Percentiles rank a stretch among this genome's conserved stretches.
Conservation (phyloP, 2,329 filamentous ascomycete genomes). For the Penicillium paneum region DNA sequence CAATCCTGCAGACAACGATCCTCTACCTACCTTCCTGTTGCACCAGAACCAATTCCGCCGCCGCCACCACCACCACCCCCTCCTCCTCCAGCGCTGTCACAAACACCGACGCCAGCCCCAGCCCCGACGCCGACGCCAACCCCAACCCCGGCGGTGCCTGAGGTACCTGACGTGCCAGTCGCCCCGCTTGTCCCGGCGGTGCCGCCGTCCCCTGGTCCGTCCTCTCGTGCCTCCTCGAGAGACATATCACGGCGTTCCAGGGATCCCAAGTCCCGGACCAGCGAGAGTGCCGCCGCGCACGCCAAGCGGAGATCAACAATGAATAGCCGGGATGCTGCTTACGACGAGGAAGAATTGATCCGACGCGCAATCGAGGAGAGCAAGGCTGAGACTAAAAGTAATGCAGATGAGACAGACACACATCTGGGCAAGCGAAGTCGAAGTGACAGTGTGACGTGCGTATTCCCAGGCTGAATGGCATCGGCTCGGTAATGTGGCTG, state of each 20-base stretch:
- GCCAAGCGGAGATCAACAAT: constrained; percentile 91
- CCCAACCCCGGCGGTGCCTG: background rate
- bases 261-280: constrained; percentile 48
- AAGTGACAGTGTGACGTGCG: constrained; percentile 93
- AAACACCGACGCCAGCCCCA: background rate
- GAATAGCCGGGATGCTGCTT: constrained; percentile 93
- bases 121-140: background rate
- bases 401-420: constrained; percentile 53
- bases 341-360: constrained; percentile 89
- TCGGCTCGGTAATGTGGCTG: constrained; percentile 23
- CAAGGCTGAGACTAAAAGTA: constrained; percentile 68
- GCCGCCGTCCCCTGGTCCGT: constrained; percentile 32
- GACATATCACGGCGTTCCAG: constrained; percentile 39
- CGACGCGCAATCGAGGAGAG: constrained; percentile 91
- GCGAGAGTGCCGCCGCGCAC: constrained; percentile 52
- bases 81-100: background rate
- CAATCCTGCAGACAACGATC: constrained; percentile 54
- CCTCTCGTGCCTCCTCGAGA: constrained; percentile 44
- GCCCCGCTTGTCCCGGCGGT: background rate
- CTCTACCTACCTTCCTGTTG: constrained; percentile 62
- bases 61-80: background rate
- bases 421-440: constrained; percentile 77
- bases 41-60: constrained; percentile 28
- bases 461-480: constrained; percentile 26
- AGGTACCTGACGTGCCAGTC: background rate